These are phyloP conservation scores for Phytophthora sp. DNA, from an alignment of 352 stramenopile genomes.

Conservation along the genomic window DNA sequence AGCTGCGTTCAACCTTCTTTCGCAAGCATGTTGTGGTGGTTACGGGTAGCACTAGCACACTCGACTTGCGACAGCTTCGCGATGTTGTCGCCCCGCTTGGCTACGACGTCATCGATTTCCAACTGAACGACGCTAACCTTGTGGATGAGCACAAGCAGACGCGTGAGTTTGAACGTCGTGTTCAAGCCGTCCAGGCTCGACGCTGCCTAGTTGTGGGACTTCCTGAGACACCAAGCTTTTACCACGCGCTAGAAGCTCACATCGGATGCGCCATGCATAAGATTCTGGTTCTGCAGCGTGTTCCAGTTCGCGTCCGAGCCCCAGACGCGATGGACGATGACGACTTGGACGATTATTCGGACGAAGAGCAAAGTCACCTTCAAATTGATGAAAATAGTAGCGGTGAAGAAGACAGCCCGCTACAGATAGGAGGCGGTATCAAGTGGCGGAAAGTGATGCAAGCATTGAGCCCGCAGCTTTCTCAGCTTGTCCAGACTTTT, in stretches of 20 bases:
- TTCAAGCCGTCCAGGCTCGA: slow-evolving; percentile 28
- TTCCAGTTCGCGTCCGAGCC: slow-evolving; percentile 19
- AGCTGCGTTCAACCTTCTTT: slow-evolving; percentile 34
- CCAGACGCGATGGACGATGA: slow-evolving; percentile 21
- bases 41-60: slow-evolving; percentile 26
- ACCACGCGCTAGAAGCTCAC: slow-evolving; percentile 31
- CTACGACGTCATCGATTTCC: slow-evolving; percentile 34
- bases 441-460: slow-evolving; percentile 27
- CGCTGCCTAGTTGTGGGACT: slow-evolving; percentile 46
- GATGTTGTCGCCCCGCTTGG: slow-evolving; percentile 18
- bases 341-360: slow-evolving; percentile 47
- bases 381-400: slow-evolving; percentile 10
- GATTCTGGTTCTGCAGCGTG: slow-evolving; percentile 55
- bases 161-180: slow-evolving; percentile 16
- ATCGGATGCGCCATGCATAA: slow-evolving; percentile 39
- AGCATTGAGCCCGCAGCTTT: slow-evolving; percentile 37
- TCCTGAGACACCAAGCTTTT: slow-evolving; percentile 33
- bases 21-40: slow-evolving; percentile 38
- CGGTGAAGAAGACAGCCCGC: slow-evolving; percentile 8
- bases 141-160: background rate
- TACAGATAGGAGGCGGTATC: slow-evolving; percentile 20
- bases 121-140: slow-evolving; percentile 2
- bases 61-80: slow-evolving; percentile 27
- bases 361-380: slow-evolving; percentile 43
- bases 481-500: slow-evolving; percentile 40